Conservation (phyloP, 2,329 filamentous ascomycete genomes). For the Colletotrichum eremochloae region DNA sequence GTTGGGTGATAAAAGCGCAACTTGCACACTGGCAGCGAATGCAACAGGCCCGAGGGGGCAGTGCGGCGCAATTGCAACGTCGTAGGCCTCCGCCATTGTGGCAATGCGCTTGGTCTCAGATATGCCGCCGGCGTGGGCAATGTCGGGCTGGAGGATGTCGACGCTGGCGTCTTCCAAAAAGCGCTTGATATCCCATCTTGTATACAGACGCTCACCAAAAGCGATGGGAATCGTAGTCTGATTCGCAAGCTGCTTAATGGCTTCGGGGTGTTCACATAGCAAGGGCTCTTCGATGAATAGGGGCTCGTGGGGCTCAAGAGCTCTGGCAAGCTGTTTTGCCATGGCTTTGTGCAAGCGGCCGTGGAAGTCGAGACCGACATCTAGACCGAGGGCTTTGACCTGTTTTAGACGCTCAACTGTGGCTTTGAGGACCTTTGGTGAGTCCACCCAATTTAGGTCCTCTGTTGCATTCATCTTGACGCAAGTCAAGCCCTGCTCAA, state of each 20-base stretch:
- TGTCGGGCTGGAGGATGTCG: conserved; percentile 76
- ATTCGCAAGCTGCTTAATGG: conserved; percentile 68
- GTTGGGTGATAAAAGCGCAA: conserved; percentile 67
- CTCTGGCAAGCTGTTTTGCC: conserved; percentile 75
- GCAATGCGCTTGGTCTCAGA: conserved; percentile 74
- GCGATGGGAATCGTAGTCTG: conserved; percentile 72
- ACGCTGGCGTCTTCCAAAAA: conserved; percentile 73
- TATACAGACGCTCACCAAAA: conserved; percentile 74
- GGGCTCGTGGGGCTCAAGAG: conserved; percentile 71
- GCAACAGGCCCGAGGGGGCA: conserved; percentile 76
- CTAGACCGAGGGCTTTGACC: conserved; percentile 74
- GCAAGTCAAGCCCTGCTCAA: conserved; percentile 67
- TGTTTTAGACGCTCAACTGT: conserved; percentile 72
- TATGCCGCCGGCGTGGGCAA: conserved; percentile 74
- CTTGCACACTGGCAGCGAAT: conserved; percentile 74
- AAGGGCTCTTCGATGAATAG: conserved; percentile 78
- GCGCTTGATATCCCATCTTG: conserved; percentile 74
- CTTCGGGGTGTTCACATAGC: conserved; percentile 71
- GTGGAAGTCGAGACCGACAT: conserved; percentile 78
- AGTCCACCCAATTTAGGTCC: conserved; percentile 76
- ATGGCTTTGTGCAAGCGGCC: conserved; percentile 77
- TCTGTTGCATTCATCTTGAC: conserved; percentile 81
- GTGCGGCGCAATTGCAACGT: conserved; percentile 75
- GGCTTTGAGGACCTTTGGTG: conserved; percentile 67
- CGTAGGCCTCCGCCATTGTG: conserved; percentile 74